Evolutionary conservation across 2,329 filamentous ascomycete species (phyloP).

Genomic region (Penicillium sp.): DNA sequence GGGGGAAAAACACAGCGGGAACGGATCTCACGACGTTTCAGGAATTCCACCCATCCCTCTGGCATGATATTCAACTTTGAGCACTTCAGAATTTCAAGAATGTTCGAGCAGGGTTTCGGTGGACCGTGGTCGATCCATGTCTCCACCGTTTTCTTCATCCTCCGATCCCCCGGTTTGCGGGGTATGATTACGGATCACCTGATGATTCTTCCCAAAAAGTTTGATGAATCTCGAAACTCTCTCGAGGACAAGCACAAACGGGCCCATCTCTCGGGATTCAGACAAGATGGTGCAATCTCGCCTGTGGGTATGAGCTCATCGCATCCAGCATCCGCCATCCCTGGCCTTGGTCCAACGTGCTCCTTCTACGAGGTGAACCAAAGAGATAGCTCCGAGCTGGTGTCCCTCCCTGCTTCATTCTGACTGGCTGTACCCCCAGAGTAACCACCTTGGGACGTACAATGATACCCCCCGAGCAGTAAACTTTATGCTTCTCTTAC

Average conservation of each 20-base stretch:
- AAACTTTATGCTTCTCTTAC: slow-evolving; percentile 23
- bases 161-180: slow-evolving; percentile 22
- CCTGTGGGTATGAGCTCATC: not conserved
- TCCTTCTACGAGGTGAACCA: not conserved
- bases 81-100: slow-evolving; percentile 3
- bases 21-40: not conserved
- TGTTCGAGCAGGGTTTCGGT: slow-evolving; percentile 10
- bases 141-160: slow-evolving; percentile 16
- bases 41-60: not conserved
- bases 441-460: slow-evolving; percentile 2
- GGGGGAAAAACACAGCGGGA: not conserved
- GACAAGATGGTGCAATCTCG: not conserved
- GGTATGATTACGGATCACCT: slow-evolving; percentile 26
- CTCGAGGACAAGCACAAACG: not conserved
- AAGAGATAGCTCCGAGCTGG: not conserved
- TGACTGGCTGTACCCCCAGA: slow-evolving; percentile 7
- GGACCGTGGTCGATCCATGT: slow-evolving; percentile 22
- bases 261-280: not conserved
- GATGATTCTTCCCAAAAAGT: slow-evolving; percentile 9
- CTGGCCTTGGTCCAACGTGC: not conserved
- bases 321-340: not conserved
- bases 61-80: not conserved
- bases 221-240: not conserved
- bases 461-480: slow-evolving; percentile 25
- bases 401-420: not conserved